A percentile compares a stretch with the other conserved stretches of the same genome.
These are phyloP conservation scores for Ogataea sp. DNA, from an alignment of 805 yeast genomes.

Conservation along the genomic window DNA sequence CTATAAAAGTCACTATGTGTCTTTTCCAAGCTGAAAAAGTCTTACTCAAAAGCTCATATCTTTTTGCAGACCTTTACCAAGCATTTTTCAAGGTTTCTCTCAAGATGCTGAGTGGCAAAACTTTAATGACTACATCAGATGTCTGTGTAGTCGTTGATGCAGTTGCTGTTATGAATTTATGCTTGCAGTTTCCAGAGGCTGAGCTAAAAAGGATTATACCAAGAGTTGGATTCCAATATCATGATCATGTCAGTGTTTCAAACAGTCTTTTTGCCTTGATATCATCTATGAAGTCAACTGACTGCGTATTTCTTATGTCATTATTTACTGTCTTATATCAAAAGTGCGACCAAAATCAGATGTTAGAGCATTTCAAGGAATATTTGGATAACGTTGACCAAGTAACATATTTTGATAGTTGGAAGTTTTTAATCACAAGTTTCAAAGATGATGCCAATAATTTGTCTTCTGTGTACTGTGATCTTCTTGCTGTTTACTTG, in stretches of 20 bases:
- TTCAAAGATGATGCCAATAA: background rate
- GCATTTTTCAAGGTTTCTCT: background rate
- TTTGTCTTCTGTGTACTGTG: background rate
- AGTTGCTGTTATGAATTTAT: background rate
- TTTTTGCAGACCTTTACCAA: background rate
- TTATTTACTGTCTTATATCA: background rate
- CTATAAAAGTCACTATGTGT: background rate
- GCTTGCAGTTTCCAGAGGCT: background rate
- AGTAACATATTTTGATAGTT: slow-evolving; percentile 2
- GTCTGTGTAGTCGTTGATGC: background rate
- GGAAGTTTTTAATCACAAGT: slow-evolving; percentile 6
- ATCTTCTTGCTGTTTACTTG: slow-evolving; percentile 5
- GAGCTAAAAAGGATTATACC: background rate
- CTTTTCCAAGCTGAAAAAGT: background rate
- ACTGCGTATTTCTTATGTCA: background rate
- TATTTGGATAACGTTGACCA: slow-evolving; percentile 5
- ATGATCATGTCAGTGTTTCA: background rate
- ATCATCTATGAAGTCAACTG: background rate
- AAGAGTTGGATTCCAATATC: background rate
- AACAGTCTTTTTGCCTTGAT: background rate
- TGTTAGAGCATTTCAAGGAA: background rate
- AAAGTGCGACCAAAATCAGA: background rate
- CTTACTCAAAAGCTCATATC: background rate
- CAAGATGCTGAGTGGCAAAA: background rate
- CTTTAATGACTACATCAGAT: background rate